Evolutionary conservation across 2,329 filamentous ascomycete species (phyloP), one percentile per base, ranked within the genome.

Genomic region (Cladosporium sp.): DNA sequence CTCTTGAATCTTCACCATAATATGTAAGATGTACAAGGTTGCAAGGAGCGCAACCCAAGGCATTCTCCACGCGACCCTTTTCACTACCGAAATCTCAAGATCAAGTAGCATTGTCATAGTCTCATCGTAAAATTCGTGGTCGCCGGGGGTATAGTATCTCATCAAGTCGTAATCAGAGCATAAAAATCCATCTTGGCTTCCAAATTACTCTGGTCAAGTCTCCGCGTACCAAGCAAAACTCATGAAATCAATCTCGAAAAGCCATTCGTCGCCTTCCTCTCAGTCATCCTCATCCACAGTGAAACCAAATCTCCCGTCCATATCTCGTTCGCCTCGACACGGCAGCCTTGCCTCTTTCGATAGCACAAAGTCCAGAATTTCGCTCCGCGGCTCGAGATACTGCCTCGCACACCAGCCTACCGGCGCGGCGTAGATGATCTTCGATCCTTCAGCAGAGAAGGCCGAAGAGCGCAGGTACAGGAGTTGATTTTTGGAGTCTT

Each of bases 371-470:
- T 80, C 76, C 45, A 80, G 65, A 5, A 79, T 70, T 32, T 78
- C 75, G 56, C 73, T 76, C 58, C 75, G 66, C 2, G 73, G 71
- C 60, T 79, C 77, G 3, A 79, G 67, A 56, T 70, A 80, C 53
- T 77, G 76, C 36, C 77, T 64, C 58, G 77, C 52, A 57, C 73
- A 76, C 75, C 77, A 78, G 5, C 74, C 73, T 10, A 79, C 71
- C 32, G 76, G 74, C 13, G 77, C 71, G 0, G 77, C 76, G 35
- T 74, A 71, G 1, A 71, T 67, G 44, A 67, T 69, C 50, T 71
- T 70, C 37, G 68, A 70, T 25, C 76, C 76, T 6, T 78, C 67
- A 0, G 76, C 74, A 47, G 77, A 73, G 1, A 71, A 60, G 42
- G 74, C 72, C 6, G 70, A 72, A 7, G 75, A 76, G 56, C 76